Conservation (phyloP, 2,329 filamentous ascomycete genomes). For the Talaromyces piceae region DNA sequence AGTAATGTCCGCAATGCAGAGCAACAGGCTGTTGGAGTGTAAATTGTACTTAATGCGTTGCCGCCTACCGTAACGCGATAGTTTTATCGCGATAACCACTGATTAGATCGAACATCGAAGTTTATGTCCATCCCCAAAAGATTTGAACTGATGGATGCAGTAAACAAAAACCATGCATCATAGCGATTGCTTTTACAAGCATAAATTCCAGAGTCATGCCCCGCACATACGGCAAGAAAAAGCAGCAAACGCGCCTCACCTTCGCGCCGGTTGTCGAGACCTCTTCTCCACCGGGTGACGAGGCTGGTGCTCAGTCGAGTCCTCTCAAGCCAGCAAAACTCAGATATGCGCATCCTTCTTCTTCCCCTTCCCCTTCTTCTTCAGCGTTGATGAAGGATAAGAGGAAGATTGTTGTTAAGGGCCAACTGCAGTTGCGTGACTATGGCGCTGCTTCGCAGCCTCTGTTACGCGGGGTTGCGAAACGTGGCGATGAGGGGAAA, state of each 20-base stretch:
- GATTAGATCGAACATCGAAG: neutral
- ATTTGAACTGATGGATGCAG: neutral
- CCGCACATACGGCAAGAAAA: constrained; percentile 9
- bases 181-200: neutral
- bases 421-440: constrained; percentile 9
- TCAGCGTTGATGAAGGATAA: too few species aligned
- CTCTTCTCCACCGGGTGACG: constrained; percentile 20
- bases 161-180: neutral
- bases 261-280: constrained; percentile 28
- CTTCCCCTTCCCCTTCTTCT: constrained; percentile 11
- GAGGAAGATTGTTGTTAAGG: constrained; percentile 12
- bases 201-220: neutral
- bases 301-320: constrained; percentile 15
- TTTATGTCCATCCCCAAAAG: neutral
- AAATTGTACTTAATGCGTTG: neutral
- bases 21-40: too few species aligned
- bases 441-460: neutral
- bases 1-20: too few species aligned
- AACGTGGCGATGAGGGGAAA: neutral
- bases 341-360: constrained; percentile 23
- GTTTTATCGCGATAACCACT: neutral
- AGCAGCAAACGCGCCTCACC: constrained; percentile 38
- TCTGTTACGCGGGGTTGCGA: too few species aligned
- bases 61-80: neutral
- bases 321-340: constrained; percentile 26